Evolutionary conservation across 1,284 basidiomycete species (phyloP).

Genomic region (Tranzscheliella williamsii): DNA sequence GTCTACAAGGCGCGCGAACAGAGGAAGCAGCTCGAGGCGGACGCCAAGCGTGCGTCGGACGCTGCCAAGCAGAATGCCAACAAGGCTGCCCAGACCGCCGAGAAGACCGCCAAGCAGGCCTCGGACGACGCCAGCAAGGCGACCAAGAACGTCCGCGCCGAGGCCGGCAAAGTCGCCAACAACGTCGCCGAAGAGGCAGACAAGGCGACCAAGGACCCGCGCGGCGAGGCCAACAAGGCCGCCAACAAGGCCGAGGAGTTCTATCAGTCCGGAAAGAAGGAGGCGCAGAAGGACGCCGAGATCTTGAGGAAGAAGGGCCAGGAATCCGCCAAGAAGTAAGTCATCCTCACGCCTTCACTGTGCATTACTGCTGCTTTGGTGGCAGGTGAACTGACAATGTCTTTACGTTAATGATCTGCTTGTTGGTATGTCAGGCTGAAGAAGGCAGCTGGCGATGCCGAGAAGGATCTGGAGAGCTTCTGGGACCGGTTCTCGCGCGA

Average conservation of each 20-base stretch:
- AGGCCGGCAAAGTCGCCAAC: conserved; percentile 5
- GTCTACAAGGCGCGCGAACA: conserved; percentile 30
- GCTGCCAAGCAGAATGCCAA: conserved; percentile 16
- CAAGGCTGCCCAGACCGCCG: conserved; percentile 9
- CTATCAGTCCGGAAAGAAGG: conserved; percentile 33
- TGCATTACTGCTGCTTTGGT: too few relatives aligned
- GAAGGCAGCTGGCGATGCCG: conserved; percentile 43
- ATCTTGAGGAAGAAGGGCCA: conserved; percentile 32
- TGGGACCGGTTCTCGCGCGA: conserved; percentile 52
- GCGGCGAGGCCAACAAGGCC: conserved; percentile 32
- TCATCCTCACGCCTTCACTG: too few relatives aligned
- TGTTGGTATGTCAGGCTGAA: too few relatives aligned
- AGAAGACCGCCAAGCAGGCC: conserved; percentile 16
- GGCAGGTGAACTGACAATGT: too few relatives aligned
- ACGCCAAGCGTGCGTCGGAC: conserved; percentile 24
- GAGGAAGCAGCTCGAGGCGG: conserved; percentile 28
- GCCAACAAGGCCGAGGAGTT: conserved; percentile 7
- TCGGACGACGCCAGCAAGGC: conserved; percentile 16
- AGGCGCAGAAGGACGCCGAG: conserved; percentile 35
- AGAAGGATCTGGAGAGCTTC: conserved; percentile 45
- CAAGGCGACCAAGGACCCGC: conserved; percentile 3
- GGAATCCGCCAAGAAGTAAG: conserved; percentile 45
- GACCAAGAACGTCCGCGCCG: conserved; percentile 8
- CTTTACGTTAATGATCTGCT: too few relatives aligned
- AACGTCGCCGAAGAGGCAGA: conserved; percentile 7